Evolutionary conservation across 352 stramenopile species (phyloP).

Genomic region (Saprolegnia parasitica): DNA sequence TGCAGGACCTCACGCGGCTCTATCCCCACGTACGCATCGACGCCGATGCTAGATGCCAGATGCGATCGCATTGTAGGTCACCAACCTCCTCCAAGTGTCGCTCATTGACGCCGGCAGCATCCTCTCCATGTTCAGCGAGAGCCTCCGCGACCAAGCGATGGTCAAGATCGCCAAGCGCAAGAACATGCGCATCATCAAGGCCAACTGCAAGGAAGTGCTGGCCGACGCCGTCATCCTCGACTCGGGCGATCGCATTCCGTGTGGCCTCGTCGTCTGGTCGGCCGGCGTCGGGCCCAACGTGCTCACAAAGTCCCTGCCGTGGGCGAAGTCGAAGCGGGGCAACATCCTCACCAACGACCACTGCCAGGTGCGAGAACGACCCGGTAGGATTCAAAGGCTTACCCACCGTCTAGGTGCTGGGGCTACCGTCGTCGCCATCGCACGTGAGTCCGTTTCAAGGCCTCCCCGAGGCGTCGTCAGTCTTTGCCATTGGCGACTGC

Average conservation of each 20-base stretch:
- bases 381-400: neutral
- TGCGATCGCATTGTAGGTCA: constrained; percentile 31
- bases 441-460: constrained; percentile 43
- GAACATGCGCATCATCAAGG: constrained; percentile 76
- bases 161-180: constrained; percentile 73
- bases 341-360: constrained; percentile 83
- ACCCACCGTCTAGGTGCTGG: constrained; percentile 38
- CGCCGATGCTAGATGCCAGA: neutral
- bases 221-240: constrained; percentile 59
- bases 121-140: constrained; percentile 61
- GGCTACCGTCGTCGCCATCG: constrained; percentile 50
- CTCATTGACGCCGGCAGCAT: constrained; percentile 69
- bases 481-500: constrained; percentile 96
- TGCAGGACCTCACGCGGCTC: constrained; percentile 85
- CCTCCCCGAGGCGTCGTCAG: constrained; percentile 63
- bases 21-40: constrained; percentile 42
- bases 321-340: constrained; percentile 73
- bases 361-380: constrained; percentile 36
- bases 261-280: constrained; percentile 71
- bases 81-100: constrained; percentile 64
- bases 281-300: constrained; percentile 71
- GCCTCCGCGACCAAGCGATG: constrained; percentile 64
- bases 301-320: constrained; percentile 69
- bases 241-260: constrained; percentile 50
- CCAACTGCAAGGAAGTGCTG: constrained; percentile 67